Evolutionary conservation across 306 rosid species (phyloP).

Genomic region (Quercus suber): DNA sequence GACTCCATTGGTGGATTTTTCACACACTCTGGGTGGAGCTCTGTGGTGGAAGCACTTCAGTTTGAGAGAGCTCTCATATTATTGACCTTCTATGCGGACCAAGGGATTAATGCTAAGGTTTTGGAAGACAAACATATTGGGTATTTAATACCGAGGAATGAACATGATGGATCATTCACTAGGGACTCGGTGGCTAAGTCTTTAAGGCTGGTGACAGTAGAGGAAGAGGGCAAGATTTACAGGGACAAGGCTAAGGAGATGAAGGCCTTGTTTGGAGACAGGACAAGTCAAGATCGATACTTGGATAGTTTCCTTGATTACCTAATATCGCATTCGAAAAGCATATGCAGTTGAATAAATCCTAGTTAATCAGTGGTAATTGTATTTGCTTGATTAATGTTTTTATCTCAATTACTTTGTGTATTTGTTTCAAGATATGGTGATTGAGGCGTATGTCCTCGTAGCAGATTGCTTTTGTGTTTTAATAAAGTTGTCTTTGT

Average conservation of each 20-base stretch:
- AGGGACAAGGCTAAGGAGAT: slow-evolving; percentile 31
- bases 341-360: too few species aligned
- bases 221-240: slow-evolving; percentile 35
- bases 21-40: slow-evolving; percentile 52
- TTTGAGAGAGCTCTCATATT: slow-evolving; percentile 25
- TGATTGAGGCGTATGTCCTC: too few species aligned
- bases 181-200: background rate
- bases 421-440: too few species aligned
- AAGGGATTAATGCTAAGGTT: slow-evolving; percentile 29
- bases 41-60: background rate
- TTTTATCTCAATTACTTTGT: too few species aligned
- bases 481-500: too few species aligned
- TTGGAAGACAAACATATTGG: slow-evolving; percentile 44
- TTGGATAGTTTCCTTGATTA: slow-evolving; percentile 11
- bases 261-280: slow-evolving; percentile 25
- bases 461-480: too few species aligned
- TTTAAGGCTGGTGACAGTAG: slow-evolving; percentile 22
- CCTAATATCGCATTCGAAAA: background rate
- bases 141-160: slow-evolving; percentile 25
- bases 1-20: slow-evolving; percentile 36
- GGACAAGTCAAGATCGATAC: background rate
- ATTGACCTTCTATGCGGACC: slow-evolving; percentile 25
- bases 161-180: slow-evolving; percentile 32
- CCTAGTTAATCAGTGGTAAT: too few species aligned
- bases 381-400: too few species aligned